Evolutionary conservation across 2,329 filamentous ascomycete species (phyloP).

Genomic region (Arthrocladium fulminans): DNA sequence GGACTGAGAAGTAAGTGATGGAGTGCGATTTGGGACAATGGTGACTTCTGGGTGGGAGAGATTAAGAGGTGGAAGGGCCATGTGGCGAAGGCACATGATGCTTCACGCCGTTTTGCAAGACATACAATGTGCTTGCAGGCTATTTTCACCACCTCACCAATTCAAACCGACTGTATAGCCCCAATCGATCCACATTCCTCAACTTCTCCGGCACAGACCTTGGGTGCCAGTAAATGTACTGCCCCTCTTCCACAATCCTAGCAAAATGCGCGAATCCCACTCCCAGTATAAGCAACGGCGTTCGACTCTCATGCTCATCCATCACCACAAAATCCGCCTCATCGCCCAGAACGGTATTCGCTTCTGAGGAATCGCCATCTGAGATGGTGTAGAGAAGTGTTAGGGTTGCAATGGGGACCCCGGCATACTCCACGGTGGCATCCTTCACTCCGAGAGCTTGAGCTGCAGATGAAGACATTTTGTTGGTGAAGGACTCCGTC

Average conservation of each 20-base stretch:
- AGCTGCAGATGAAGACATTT: slow-evolving; percentile 1
- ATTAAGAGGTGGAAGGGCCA: slow-evolving; percentile 9
- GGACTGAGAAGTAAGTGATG: slow-evolving; percentile 19
- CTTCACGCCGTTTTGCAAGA: no score
- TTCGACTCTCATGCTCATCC: slow-evolving; percentile 4
- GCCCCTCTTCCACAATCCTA: slow-evolving; percentile 1
- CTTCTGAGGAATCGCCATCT: neutral
- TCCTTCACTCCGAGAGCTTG: slow-evolving; percentile 1
- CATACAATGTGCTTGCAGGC: no score
- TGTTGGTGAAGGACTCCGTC: slow-evolving; percentile 4
- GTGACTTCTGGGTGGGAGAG: no score
- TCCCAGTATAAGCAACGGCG: neutral
- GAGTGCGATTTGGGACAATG: slow-evolving; percentile 15
- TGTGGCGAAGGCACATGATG: no score
- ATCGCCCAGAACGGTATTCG: neutral
- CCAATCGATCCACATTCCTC: slow-evolving; percentile 1
- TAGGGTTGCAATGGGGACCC: neutral
- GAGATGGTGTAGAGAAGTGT: slow-evolving; percentile 4
- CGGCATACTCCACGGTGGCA: neutral
- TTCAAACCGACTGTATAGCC: slow-evolving; percentile 2
- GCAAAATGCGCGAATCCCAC: neutral
- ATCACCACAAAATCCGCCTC: slow-evolving; percentile 7
- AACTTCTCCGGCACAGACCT: slow-evolving; percentile 5
- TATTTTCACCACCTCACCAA: slow-evolving; percentile 9
- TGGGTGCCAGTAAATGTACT: slow-evolving; percentile 5